phyloP scores from a whole-genome alignment of 208 protist genomes.

The Crithidia expoeki region DNA sequence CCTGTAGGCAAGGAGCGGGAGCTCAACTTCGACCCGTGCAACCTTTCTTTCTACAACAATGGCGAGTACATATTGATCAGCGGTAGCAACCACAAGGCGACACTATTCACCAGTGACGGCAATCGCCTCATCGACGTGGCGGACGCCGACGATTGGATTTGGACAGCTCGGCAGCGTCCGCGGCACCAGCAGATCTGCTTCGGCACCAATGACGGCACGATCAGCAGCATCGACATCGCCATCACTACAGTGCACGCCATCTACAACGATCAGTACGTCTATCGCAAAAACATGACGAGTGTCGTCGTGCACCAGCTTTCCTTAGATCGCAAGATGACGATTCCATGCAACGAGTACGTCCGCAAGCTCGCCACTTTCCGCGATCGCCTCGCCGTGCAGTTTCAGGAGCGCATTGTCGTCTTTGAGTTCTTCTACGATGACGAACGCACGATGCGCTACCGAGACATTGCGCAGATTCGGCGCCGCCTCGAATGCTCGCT shows the following conservation, averaged over 20 bases:
- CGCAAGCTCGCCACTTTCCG: constrained; percentile 94
- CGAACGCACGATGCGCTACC: constrained; percentile 85
- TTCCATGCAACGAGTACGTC: constrained; percentile 96
- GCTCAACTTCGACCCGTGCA: constrained; percentile 95
- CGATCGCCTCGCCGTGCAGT: constrained; percentile 94
- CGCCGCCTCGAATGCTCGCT: constrained; percentile 93
- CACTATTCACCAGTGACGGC: constrained; percentile 91
- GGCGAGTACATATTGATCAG: constrained; percentile 95
- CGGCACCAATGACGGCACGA: constrained; percentile 90
- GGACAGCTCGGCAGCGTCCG: constrained; percentile 80
- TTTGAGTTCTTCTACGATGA: constrained; percentile 95
- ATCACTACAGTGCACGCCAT: constrained; percentile 94
- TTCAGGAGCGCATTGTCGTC: constrained; percentile 92
- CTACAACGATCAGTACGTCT: constrained; percentile 96
- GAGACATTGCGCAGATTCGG: constrained; percentile 91
- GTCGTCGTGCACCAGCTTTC: constrained; percentile 95
- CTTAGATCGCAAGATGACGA: constrained; percentile 80
- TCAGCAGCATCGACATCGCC: constrained; percentile 88
- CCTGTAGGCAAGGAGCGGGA: constrained; percentile 71
- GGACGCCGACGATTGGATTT: constrained; percentile 87
- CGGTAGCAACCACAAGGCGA: constrained; percentile 92
- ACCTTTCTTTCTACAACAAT: constrained; percentile 86
- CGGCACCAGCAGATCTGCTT: constrained; percentile 81
- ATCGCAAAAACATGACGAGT: constrained; percentile 95
- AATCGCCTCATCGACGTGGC: constrained; percentile 78